Evolutionary conservation across 202 grass and related monocot species (phyloP).

Genomic region (Eragrostis tef): DNA sequence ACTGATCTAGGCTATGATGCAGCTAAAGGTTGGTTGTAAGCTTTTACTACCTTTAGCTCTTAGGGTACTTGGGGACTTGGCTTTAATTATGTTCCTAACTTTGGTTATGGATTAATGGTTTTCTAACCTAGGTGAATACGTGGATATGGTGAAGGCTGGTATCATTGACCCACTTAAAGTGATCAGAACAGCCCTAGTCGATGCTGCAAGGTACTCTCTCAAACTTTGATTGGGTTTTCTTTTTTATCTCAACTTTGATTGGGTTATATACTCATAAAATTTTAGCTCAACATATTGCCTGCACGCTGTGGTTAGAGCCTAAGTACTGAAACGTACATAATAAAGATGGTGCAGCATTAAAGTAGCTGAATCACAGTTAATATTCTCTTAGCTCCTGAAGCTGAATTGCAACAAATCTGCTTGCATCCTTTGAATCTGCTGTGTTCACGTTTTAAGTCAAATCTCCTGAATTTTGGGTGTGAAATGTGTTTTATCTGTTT

Average conservation of each 20-base stretch:
- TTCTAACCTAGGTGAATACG: conserved; percentile 63
- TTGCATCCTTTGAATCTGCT: not conserved
- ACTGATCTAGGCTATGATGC: conserved; percentile 94
- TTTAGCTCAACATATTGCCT: not conserved
- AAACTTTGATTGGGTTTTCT: too few species aligned
- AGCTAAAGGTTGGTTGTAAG: conserved; percentile 65
- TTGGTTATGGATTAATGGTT: not conserved
- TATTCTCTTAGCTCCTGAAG: not conserved
- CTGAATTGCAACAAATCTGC: not conserved
- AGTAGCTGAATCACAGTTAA: not conserved
- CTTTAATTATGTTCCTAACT: conserved; percentile 1
- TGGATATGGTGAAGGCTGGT: conserved; percentile 88
- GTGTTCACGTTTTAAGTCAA: not conserved
- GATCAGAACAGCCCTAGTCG: conserved; percentile 78
- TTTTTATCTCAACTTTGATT: too few species aligned
- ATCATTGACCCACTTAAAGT: conserved; percentile 93
- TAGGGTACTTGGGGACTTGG: not conserved
- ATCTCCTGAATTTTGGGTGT: not conserved
- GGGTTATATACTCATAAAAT: not conserved
- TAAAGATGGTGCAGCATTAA: not conserved
- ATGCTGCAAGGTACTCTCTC: conserved; percentile 68
- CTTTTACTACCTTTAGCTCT: not conserved
- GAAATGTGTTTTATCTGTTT: not conserved
- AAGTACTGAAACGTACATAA: not conserved
- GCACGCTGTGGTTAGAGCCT: not conserved